Percentiles rank a stretch among this genome's conserved stretches.
phyloP scores from a whole-genome alignment of 306 rosid genomes.

The Dalbergia oliveri region DNA sequence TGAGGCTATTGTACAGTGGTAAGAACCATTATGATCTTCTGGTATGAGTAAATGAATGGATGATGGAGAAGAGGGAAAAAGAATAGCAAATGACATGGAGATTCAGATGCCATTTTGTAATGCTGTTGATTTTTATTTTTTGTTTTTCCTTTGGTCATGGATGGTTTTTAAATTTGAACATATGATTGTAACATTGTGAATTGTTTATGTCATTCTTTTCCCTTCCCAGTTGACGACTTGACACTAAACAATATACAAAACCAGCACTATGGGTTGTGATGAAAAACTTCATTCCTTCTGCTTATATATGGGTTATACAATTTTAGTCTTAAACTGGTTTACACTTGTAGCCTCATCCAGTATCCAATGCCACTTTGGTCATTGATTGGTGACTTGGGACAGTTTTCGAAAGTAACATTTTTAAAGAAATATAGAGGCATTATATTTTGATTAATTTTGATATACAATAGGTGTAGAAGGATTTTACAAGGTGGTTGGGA shows the following conservation, averaged over 20 bases:
- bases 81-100: neutral
- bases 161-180: conserved; percentile 11
- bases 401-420: too few relatives aligned
- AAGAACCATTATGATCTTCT: conserved; percentile 96
- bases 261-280: neutral
- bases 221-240: conserved; percentile 6
- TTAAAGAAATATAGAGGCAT: too few relatives aligned
- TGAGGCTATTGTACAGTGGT: conserved; percentile 83
- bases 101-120: conserved; percentile 38
- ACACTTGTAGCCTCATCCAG: too few relatives aligned
- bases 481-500: too few relatives aligned
- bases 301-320: too few relatives aligned
- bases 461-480: too few relatives aligned
- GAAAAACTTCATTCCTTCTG: neutral
- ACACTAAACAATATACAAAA: neutral
- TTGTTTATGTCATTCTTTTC: neutral
- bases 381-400: too few relatives aligned
- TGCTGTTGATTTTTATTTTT: neutral
- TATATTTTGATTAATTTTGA: too few relatives aligned
- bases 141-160: neutral
- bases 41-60: conserved; percentile 52
- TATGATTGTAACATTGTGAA: neutral
- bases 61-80: neutral
- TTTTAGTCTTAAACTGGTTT: neutral
- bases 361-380: too few relatives aligned